Evolutionary conservation across 176 grass and related monocot genomes (phyloP), one percentile per base, ranked within the genome.

Genomic region (Olyra latifolia): DNA sequence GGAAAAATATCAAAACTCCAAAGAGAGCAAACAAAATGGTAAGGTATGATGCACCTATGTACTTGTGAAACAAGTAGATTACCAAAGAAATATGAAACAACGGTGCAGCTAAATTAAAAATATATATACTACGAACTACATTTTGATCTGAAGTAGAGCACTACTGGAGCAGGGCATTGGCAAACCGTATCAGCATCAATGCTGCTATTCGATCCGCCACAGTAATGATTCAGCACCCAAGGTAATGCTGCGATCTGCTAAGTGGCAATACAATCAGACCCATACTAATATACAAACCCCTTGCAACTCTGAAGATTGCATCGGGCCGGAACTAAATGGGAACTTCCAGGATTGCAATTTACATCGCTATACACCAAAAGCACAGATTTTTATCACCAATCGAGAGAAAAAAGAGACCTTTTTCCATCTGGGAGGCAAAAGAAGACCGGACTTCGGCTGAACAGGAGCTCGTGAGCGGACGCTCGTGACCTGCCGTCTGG

Each of bases 301-400:
- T 12, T 13, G 7, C 3, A 75, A 70, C 0, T 74, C 7, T 4
- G 58, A 42, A 27, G 4, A 14, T 45, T 20, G 50, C 23, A 8
- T 74, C 48, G 15, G 40, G 48, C 28, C 30, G 60, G 30, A 67
- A 79, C 6, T 24, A 53, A 20, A 16, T 32, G 63, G 38, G 38
- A 43, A 48, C 71, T 38, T 29, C 27, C 14, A 71, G 47, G 71
- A 81, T 85, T 77, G 71, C 4, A 65, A 65, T 76, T 76, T 71
- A 49, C 64, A 65, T 15, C 22, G 30, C 46, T 57, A 5, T 0
- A 10, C 20, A 32, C 53, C 0, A 46, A 43, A 76, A 56, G n/a
- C 66, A 42, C 13, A 69, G 3, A 41, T 22, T 76, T 57, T 81
- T 46, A 76, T 23, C 56, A 5, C 71, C 40, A 23, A 71, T 13